Evolutionary conservation across 2,329 filamentous ascomycete species (phyloP).

Genomic region (Fusarium tjaetaba): DNA sequence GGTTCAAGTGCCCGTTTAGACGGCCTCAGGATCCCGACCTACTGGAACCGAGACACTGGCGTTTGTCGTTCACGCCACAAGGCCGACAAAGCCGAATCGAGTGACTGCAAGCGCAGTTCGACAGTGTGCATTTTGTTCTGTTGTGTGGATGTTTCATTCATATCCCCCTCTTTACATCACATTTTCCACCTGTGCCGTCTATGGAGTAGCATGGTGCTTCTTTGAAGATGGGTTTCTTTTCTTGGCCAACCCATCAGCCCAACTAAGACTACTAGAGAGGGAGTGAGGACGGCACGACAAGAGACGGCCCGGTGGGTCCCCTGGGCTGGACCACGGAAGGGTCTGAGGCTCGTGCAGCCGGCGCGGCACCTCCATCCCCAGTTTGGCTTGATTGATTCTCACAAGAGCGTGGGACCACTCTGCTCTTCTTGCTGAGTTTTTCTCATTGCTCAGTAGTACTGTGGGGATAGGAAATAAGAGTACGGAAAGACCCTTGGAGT

Average conservation of each 20-base stretch:
- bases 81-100: not conserved
- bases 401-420: conserved; percentile 16
- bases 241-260: not conserved
- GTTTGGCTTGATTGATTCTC: conserved; percentile 1
- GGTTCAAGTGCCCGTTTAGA: not conserved
- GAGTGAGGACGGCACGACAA: not conserved
- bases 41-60: conserved; percentile 31
- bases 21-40: conserved; percentile 5
- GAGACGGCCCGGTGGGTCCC: conserved; percentile 1
- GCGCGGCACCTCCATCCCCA: not conserved
- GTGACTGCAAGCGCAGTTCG: conserved; percentile 3
- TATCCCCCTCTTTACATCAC: not conserved
- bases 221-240: not conserved
- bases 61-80: conserved; percentile 23
- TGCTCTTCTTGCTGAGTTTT: not conserved
- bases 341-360: conserved; percentile 18
- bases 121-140: not conserved
- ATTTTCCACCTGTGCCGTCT: not conserved
- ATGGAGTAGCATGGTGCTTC: not conserved
- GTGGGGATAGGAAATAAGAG: not conserved
- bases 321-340: conserved; percentile 10
- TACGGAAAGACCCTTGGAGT: not conserved
- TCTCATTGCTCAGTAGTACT: not conserved
- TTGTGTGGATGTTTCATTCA: not conserved
- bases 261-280: not conserved